phyloP scores from a whole-genome alignment of 23 red algal genomes.

The Chondrus crispus region DNA sequence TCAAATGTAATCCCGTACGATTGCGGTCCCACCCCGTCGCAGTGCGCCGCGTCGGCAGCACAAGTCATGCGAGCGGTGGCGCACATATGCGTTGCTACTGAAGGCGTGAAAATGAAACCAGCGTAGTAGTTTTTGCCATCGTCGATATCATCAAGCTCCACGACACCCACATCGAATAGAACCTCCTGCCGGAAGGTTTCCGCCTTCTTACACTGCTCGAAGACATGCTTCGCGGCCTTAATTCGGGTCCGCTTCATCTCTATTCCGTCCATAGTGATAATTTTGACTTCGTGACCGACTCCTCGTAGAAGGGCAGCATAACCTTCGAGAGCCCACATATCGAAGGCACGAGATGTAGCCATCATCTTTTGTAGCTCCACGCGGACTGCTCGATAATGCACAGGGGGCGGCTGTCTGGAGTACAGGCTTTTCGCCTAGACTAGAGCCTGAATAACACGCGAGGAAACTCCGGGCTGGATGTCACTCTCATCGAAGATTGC shows the following conservation, averaged over 20 bases:
- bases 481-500: neutral
- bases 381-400: neutral
- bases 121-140: neutral
- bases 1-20: neutral
- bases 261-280: neutral
- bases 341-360: neutral
- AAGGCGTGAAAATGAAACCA: neutral
- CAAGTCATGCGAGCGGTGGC: neutral
- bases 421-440: neutral
- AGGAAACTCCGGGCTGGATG: neutral
- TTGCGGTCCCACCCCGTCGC: neutral
- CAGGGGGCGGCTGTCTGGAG: neutral
- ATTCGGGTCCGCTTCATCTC: neutral
- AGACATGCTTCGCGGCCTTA: neutral
- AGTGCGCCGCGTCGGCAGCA: neutral
- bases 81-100: neutral
- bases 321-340: neutral
- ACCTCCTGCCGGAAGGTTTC: neutral
- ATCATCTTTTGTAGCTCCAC: neutral
- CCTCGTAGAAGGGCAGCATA: neutral
- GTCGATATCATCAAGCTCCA: neutral
- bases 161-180: neutral
- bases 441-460: neutral
- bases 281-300: neutral
- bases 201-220: neutral